Evolutionary conservation across 164 flowering plant genomes (phyloP).

Genomic region (Santalum album): DNA sequence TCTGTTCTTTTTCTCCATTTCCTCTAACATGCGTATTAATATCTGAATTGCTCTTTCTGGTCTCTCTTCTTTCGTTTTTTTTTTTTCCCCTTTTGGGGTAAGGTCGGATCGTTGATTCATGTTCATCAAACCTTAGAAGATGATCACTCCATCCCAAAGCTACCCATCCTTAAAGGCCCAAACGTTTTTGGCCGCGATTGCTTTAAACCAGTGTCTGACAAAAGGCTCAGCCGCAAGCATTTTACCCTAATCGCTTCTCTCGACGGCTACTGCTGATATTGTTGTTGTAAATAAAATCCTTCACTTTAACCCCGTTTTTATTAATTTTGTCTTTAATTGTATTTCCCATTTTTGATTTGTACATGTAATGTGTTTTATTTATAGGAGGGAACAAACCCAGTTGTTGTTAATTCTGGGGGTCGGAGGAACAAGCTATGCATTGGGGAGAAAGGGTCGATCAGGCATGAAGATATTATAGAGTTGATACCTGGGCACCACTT

Average conservation of each 20-base stretch:
- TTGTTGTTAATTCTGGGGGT: conserved; percentile 45
- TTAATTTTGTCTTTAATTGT: background rate
- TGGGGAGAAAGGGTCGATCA: conserved; percentile 30
- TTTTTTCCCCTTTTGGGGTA: too few species aligned
- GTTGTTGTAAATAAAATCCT: conserved; percentile 43
- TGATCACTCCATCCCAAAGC: conserved; percentile 30
- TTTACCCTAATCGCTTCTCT: conserved; percentile 36
- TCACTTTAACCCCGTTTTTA: background rate
- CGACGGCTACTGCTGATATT: conserved; percentile 40
- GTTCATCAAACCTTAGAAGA: conserved; percentile 30
- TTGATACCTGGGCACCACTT: conserved; percentile 76
- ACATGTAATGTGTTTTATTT: background rate
- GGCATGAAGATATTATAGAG: conserved; percentile 66
- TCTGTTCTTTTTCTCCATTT: background rate
- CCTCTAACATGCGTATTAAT: background rate
- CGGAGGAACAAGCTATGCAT: conserved; percentile 48
- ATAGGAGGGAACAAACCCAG: conserved; percentile 89
- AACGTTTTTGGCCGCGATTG: conserved; percentile 58
- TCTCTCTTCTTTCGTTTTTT: background rate
- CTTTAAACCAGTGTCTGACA: conserved; percentile 40
- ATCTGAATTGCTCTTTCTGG: background rate
- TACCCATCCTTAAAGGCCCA: conserved; percentile 47
- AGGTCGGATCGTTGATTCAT: conserved; percentile 50
- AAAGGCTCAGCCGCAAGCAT: conserved; percentile 88
- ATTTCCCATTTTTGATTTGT: background rate